A percentile compares a stretch with the other conserved stretches of the same genome.
Conservation (phyloP, 345 rosid genomes). For the Eucalyptus cloeziana region DNA sequence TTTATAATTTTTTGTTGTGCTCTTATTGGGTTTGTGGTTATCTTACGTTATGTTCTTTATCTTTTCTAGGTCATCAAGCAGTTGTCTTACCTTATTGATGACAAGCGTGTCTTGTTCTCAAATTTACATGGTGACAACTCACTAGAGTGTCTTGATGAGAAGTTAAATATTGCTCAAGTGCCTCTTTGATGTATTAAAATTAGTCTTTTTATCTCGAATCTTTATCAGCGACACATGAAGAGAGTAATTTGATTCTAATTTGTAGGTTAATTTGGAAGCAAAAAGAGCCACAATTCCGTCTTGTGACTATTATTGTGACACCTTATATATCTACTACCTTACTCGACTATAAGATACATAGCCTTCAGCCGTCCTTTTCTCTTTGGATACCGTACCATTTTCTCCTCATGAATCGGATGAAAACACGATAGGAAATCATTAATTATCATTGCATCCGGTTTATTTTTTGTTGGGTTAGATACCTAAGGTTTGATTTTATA, state of each 20-base stretch:
- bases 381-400: not conserved
- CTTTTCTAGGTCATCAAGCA: constrained; percentile 31
- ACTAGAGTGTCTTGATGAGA: constrained; percentile 29
- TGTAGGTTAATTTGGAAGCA: constrained; percentile 23
- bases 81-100: constrained; percentile 2
- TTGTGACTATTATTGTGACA: constrained; percentile 47
- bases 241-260: not conserved
- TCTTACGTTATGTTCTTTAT: not conserved
- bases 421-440: not conserved
- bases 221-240: too few species aligned
- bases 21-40: not conserved
- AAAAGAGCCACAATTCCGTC: not conserved
- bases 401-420: not conserved
- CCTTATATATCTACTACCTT: constrained; percentile 32
- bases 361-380: constrained; percentile 7
- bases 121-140: constrained; percentile 36
- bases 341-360: constrained; percentile 28
- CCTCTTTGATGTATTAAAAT: constrained; percentile 19
- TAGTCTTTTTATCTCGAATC: not conserved
- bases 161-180: constrained; percentile 26
- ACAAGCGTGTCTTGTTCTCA: constrained; percentile 42
- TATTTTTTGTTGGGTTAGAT: not conserved
- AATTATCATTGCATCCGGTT: not conserved
- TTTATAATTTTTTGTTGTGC: not conserved
- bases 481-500: not conserved